phyloP scores from a whole-genome alignment of 768 basidiomycete genomes.

The Panaeolus cyanescens region DNA sequence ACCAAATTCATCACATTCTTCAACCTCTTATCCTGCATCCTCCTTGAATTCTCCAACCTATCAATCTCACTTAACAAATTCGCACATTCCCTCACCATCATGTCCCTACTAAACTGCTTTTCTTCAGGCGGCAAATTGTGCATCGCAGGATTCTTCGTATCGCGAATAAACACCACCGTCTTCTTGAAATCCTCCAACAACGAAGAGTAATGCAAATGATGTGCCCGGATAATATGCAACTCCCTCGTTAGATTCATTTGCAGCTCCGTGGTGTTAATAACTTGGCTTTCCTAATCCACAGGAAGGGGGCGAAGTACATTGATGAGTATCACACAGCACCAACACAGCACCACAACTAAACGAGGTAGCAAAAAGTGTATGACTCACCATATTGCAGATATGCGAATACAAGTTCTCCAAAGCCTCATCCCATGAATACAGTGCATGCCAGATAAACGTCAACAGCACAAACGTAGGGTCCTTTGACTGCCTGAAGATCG shows the following conservation, averaged over 20 bases:
- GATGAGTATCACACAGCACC: neutral
- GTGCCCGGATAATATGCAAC: constrained; percentile 56
- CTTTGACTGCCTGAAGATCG: constrained; percentile 36
- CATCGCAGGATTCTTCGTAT: constrained; percentile 54
- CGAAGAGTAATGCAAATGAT: constrained; percentile 52
- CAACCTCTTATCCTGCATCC: constrained; percentile 46
- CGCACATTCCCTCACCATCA: constrained; percentile 46
- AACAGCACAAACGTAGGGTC: constrained; percentile 61
- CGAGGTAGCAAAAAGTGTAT: neutral
- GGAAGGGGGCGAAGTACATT: neutral
- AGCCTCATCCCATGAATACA: constrained; percentile 66
- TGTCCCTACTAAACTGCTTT: constrained; percentile 26
- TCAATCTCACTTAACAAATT: constrained; percentile 53
- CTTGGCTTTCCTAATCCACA: constrained; percentile 38
- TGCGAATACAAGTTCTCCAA: constrained; percentile 54
- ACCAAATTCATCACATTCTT: constrained; percentile 58
- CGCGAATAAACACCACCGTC: constrained; percentile 44
- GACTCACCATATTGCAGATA: constrained; percentile 46
- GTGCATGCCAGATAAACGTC: constrained; percentile 57
- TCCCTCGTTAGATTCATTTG: constrained; percentile 44
- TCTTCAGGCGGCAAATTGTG: constrained; percentile 23
- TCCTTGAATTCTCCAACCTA: constrained; percentile 42
- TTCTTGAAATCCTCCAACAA: constrained; percentile 54
- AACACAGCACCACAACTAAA: neutral
- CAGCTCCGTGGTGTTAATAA: constrained; percentile 29